These are phyloP conservation scores for Phyllosticta citrichinensis DNA, from an alignment of 2,329 filamentous ascomycete species.

Conservation along the genomic window DNA sequence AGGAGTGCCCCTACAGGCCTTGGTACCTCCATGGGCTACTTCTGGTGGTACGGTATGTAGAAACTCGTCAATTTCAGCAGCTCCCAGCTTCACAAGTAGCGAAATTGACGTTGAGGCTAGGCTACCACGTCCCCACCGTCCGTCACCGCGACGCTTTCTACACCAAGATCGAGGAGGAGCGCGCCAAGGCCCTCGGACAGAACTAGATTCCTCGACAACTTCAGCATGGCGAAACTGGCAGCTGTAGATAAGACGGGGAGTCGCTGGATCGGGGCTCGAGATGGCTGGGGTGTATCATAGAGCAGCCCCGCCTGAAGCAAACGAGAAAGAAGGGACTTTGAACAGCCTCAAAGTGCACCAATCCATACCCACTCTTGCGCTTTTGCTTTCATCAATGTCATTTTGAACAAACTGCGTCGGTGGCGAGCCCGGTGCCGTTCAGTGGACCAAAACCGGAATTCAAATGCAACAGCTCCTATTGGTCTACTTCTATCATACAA, in stretches of 20 bases:
- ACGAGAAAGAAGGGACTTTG: neutral
- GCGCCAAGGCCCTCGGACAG: slow-evolving; percentile 39
- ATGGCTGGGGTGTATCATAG: neutral
- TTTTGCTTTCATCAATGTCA: neutral
- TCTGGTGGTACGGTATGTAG: slow-evolving; percentile 52
- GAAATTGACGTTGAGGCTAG: neutral
- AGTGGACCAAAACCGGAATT: neutral
- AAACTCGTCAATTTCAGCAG: neutral
- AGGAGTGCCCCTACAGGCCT: slow-evolving; percentile 37
- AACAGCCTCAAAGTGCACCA: neutral
- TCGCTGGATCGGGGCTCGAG: neutral
- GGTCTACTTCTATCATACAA: neutral
- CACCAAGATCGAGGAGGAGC: slow-evolving; percentile 52
- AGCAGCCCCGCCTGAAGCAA: neutral
- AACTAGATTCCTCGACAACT: slow-evolving; percentile 13
- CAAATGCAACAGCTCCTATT: neutral
- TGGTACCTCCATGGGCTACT: slow-evolving; percentile 52
- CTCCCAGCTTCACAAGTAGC: neutral
- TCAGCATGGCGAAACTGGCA: neutral
- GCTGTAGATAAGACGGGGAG: neutral
- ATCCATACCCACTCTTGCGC: neutral
- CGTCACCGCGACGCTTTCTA: slow-evolving; percentile 55
- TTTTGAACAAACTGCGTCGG: neutral
- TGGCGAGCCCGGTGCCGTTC: neutral
- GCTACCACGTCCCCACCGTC: slow-evolving; percentile 55